phyloP scores from a whole-genome alignment of 306 rosid genomes.

The Arachis stenosperma region DNA sequence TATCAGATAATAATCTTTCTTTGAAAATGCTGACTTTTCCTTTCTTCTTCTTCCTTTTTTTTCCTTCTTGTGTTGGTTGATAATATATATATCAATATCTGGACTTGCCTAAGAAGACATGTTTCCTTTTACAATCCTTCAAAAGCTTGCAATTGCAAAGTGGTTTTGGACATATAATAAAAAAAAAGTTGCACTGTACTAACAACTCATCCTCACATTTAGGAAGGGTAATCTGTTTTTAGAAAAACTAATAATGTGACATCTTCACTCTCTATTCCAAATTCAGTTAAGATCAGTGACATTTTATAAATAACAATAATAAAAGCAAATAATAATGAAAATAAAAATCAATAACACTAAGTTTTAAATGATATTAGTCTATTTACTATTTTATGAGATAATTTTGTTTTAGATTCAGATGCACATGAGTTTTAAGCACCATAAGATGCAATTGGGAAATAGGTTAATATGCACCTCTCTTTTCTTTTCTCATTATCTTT shows the following conservation, averaged over 20 bases:
- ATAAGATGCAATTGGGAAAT: neutral
- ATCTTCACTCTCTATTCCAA: neutral
- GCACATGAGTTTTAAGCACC: neutral
- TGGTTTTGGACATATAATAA: conserved; percentile 2
- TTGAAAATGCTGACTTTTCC: conserved; percentile 27
- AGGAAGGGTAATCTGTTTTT: conserved; percentile 15
- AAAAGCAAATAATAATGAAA: too few species aligned
- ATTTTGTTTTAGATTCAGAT: neutral
- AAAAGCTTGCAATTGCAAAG: conserved; percentile 46
- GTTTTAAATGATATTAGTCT: neutral
- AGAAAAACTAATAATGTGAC: neutral
- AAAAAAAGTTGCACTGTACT: conserved; percentile 31
- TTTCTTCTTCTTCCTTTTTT: neutral
- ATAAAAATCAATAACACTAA: neutral
- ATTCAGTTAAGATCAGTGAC: neutral
- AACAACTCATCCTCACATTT: conserved; percentile 17
- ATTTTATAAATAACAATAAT: too few species aligned
- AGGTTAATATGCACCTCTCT: neutral
- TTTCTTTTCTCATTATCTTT: neutral
- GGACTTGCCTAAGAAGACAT: conserved; percentile 13
- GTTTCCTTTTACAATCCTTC: conserved; percentile 36
- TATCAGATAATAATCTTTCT: neutral
- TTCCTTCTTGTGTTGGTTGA: conserved; percentile 32
- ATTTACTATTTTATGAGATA: neutral
- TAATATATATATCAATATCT: conserved; percentile 34